Base-by-base conservation (phyloP, 257 asterid species). In the Penstemon barbatus region DNA sequence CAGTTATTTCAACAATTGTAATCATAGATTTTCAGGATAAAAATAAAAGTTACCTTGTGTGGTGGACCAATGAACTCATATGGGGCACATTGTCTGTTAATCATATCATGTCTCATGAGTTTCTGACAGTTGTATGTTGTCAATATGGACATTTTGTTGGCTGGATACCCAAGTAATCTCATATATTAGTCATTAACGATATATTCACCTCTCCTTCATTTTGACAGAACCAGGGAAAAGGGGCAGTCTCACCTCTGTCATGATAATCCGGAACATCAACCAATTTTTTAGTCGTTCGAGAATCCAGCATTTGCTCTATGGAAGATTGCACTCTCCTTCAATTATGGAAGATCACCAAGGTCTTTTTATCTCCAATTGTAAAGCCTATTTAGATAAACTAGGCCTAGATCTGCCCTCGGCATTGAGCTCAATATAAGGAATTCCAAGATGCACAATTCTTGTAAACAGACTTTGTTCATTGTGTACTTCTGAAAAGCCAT, bases 351-450 rank as follows among this genome's bases (percentile, higher is more conserved):
- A 87, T 94, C 97, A n/a, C 99, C 99, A 40, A 94, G 89, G 51
- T 89, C 95, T 76, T 91, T 80, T 65, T 94, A 94, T 77, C 99
- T 84, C 99, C 99, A 94, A 65, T 94, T 94, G 75, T 94, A 94
- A 77, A 94, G 97, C 68, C 71, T 83, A 6, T 97, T 97, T 19
- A 19, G 25, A 19, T 77, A 94, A 87, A 81, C 92, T 94, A 68
- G 99, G 91, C 80, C 99, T 85, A 71, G 97, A 96, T 79, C 99
- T 82, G 75, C 99, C 99, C 78, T 94, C 97, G 59, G 99, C 99
- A 76, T 94, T 94, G 57, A 94, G 92, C 79, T 94, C 97, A 78
- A 94, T 91, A 74, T 94, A 91, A 41, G 99, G 99, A 75, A 91
- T 87, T 60, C 97, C 99, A 42, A 94, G 79, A 61, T 97, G 95